These are phyloP conservation scores for Coniochaeta sp. DNA, from an alignment of 2,329 filamentous ascomycete species.

Conservation along the genomic window DNA sequence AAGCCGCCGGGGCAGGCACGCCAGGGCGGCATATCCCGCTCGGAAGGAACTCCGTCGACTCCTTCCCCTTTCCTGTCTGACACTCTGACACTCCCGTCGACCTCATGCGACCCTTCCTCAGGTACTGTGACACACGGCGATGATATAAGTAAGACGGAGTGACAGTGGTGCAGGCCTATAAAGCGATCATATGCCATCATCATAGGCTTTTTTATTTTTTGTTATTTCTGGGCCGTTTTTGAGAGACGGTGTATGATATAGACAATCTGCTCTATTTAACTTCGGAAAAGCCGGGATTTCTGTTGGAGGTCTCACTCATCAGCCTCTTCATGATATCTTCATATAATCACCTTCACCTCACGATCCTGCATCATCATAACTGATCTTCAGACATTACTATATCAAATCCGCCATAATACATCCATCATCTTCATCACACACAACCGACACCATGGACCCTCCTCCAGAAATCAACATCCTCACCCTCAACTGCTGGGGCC, in stretches of 20 bases:
- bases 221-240: background rate
- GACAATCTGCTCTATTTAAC: background rate
- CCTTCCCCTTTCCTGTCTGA: background rate
- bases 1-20: background rate
- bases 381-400: no score
- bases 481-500: conserved; percentile 94
- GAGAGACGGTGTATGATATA: background rate
- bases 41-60: background rate
- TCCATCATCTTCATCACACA: no score
- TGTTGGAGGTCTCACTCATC: no score
- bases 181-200: background rate
- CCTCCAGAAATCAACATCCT: conserved; percentile 66
- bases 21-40: background rate
- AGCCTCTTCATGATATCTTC: no score
- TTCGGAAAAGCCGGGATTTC: background rate
- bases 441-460: conserved; percentile 12
- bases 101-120: no score
- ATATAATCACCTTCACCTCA: no score
- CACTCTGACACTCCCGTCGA: background rate
- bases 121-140: no score
- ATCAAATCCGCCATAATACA: no score
- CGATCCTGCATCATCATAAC: no score
- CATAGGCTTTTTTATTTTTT: background rate
- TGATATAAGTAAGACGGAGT: no score
- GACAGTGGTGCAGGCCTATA: background rate